These are phyloP conservation scores for Hibiscus syriacus DNA, from an alignment of 345 rosid species.

Conservation along the genomic window DNA sequence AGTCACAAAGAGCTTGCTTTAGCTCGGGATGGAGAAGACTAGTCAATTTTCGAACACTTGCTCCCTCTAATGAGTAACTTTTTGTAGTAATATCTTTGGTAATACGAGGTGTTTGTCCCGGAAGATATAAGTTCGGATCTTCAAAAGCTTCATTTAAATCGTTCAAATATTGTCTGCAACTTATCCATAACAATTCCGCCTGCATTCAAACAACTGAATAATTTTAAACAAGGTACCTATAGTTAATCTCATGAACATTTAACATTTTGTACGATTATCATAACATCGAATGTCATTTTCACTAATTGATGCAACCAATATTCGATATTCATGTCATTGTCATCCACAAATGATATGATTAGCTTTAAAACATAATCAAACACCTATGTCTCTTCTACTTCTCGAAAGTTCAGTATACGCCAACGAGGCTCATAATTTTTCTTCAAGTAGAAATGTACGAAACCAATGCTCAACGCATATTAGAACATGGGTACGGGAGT, in stretches of 20 bases:
- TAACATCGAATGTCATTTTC: not conserved
- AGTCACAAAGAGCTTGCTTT: slow-evolving; percentile 42
- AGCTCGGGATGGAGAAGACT: slow-evolving; percentile 33
- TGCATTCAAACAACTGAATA: slow-evolving; percentile 27
- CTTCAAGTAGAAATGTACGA: not conserved
- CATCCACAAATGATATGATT: not conserved
- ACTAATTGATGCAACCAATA: not conserved
- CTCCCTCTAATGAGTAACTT: slow-evolving; percentile 21
- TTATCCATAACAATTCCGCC: slow-evolving; percentile 52
- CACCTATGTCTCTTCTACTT: not conserved
- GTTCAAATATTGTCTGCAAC: slow-evolving; percentile 51
- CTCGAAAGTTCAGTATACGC: not conserved
- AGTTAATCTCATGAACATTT: not conserved
- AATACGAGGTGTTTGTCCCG: slow-evolving; percentile 20
- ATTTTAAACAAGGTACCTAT: not conserved
- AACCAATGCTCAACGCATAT: not conserved
- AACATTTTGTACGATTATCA: not conserved
- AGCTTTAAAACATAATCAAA: not conserved
- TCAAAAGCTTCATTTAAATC: slow-evolving; percentile 41
- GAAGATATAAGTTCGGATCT: slow-evolving; percentile 36
- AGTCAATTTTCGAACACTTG: slow-evolving; percentile 34
- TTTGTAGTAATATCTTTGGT: slow-evolving; percentile 14
- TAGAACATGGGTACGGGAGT: not conserved
- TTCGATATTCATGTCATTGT: not conserved
- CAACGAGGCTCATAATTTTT: not conserved